Evolutionary conservation across 306 rosid species (phyloP), one percentile per base, ranked within the genome.

Genomic region (Medicago ruthenica): DNA sequence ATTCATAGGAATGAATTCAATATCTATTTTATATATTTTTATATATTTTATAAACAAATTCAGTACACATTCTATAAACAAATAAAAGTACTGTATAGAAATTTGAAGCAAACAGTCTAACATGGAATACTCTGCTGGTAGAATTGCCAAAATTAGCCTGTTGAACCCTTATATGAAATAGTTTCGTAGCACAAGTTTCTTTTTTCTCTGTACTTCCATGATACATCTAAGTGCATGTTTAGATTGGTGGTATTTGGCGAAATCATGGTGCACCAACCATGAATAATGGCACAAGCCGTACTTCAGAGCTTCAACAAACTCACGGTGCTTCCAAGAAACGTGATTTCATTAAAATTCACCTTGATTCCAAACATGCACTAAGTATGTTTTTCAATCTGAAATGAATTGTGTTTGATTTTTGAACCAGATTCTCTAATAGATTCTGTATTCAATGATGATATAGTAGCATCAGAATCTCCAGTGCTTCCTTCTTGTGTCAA

Each of bases 361-460:
- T 0, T 45, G 6, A 55, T 5, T 22, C 15, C 39, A 22, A 58
- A 22, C 39, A 22, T 4, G 16, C 58, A 16, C 58, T 80, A 74
- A 9, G 50, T 4, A 58, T 71, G 11, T 5, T 76, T 54, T 76
- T 84, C 90, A 14, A 84, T 84, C 54, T 82, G 77, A 16, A 74
- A 70, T 60, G 48, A 1, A 12, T 55, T 24, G 37, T 40, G 8
- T 16, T 6, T 20, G 61, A 22, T 65, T 72, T 21, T 20, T 0
- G 61, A 79, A 34, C 20, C 39, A 42, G 57, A 34, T 64, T 69
- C 24, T 10, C 5, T 4, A 4, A 9, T 3, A 72, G 76, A 55
- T 20, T 39, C 74, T 69, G 79, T 69, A 16, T 31, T 4, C 53
- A 74, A 57, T 13, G 86, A 85, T 2, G 64, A 55, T 4, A 73